Conservation (phyloP, 2,329 filamentous ascomycete species). For the Cercospora sp. region DNA sequence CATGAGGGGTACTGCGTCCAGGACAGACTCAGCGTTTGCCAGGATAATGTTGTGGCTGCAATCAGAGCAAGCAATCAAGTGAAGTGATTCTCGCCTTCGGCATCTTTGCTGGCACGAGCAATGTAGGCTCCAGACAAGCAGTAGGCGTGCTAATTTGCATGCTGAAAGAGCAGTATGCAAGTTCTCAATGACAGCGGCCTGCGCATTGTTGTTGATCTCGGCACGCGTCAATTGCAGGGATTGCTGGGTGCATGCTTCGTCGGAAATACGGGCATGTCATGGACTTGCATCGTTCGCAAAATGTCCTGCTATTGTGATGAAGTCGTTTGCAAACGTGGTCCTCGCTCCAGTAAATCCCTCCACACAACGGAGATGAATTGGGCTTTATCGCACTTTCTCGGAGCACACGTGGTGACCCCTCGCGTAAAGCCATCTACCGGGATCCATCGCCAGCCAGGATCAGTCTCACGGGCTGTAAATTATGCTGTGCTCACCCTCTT, state of each 20-base stretch:
- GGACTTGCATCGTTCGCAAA: not conserved
- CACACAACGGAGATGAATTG: not conserved
- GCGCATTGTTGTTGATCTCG: not conserved
- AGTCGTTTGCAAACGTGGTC: not conserved
- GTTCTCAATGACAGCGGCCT: not conserved
- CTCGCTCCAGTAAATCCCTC: not conserved
- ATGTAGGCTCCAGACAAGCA: not conserved
- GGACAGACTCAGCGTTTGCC: not conserved
- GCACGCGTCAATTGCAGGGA: not conserved
- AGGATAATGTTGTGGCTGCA: not conserved
- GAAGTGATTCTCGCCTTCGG: not conserved
- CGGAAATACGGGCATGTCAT: too few relatives aligned
- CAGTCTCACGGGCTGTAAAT: not conserved
- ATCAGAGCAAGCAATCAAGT: not conserved
- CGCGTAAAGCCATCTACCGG: not conserved
- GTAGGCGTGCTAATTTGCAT: not conserved
- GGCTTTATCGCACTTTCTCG: not conserved
- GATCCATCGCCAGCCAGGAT: not conserved
- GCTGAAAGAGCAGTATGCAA: not conserved
- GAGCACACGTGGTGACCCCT: not conserved
- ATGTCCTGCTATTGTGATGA: not conserved
- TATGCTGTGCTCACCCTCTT: not conserved
- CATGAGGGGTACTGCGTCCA: not conserved
- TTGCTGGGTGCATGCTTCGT: not conserved
- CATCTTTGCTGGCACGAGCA: not conserved